These are phyloP conservation scores for Diaporthe sp. DNA, from an alignment of 2,329 filamentous ascomycete genomes.

Conservation along the genomic window DNA sequence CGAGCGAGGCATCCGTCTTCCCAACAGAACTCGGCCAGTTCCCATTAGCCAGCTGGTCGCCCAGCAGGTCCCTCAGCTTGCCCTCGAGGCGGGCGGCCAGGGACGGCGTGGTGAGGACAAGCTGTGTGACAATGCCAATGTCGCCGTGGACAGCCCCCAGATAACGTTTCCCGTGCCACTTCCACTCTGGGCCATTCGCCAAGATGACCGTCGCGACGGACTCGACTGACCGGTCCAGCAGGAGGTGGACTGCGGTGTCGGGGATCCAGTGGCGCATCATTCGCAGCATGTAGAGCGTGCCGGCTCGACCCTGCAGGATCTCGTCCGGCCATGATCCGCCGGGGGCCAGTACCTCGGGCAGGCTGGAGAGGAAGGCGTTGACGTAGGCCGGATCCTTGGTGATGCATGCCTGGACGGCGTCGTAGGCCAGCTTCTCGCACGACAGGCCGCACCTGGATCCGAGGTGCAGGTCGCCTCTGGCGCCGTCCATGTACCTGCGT, in stretches of 20 bases:
- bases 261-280: slow-evolving; percentile 71
- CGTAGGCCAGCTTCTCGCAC: slow-evolving; percentile 63
- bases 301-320: slow-evolving; percentile 76
- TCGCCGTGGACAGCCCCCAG: slow-evolving; percentile 77
- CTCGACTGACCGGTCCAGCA: slow-evolving; percentile 67
- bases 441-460: slow-evolving; percentile 63
- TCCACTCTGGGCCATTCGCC: slow-evolving; percentile 66
- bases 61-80: slow-evolving; percentile 68
- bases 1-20: slow-evolving; percentile 51
- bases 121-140: slow-evolving; percentile 79
- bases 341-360: slow-evolving; percentile 50
- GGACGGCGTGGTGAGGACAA: slow-evolving; percentile 70
- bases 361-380: slow-evolving; percentile 56
- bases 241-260: slow-evolving; percentile 56
- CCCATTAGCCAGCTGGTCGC: slow-evolving; percentile 64
- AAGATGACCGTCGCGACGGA: slow-evolving; percentile 73
- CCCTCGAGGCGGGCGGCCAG: slow-evolving; percentile 67
- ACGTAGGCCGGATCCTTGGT: slow-evolving; percentile 56
- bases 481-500: slow-evolving; percentile 60
- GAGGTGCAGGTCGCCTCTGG: slow-evolving; percentile 51
- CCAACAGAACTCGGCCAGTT: slow-evolving; percentile 48
- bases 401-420: slow-evolving; percentile 61
- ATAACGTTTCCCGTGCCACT: slow-evolving; percentile 74
- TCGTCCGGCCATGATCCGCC: slow-evolving; percentile 67
- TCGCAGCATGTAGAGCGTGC: slow-evolving; percentile 77